phyloP scores from a whole-genome alignment of 371 early-diverging fungal species.

The Haplosporangium sp. region DNA sequence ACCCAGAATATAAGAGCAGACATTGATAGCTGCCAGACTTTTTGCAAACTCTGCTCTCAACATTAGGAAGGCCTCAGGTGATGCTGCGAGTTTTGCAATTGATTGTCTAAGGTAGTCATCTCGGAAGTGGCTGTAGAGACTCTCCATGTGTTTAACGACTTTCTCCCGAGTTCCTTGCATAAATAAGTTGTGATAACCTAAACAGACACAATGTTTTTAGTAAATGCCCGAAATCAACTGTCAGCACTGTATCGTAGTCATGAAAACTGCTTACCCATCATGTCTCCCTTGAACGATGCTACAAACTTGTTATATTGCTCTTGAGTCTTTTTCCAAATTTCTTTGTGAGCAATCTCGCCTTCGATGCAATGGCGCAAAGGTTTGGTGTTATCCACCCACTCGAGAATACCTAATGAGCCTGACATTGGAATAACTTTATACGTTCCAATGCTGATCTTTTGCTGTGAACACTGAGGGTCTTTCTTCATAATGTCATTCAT shows the following conservation, averaged over 20 bases:
- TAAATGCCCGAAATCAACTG: neutral
- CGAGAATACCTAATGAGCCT: conserved; percentile 92
- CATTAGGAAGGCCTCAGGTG: conserved; percentile 77
- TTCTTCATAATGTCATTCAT: conserved; percentile 78
- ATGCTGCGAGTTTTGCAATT: conserved; percentile 62
- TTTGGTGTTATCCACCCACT: conserved; percentile 95
- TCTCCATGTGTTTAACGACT: conserved; percentile 59
- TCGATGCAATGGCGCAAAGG: conserved; percentile 71
- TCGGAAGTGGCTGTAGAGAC: conserved; percentile 44
- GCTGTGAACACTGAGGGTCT: conserved; percentile 66
- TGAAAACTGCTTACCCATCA: conserved; percentile 56
- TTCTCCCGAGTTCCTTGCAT: conserved; percentile 59
- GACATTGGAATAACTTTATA: conserved; percentile 97
- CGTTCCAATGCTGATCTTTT: conserved; percentile 76
- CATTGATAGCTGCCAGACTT: conserved; percentile 91
- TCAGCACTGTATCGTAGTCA: neutral
- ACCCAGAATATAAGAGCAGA: conserved; percentile 97
- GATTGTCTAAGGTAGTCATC: conserved; percentile 70
- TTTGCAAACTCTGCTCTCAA: conserved; percentile 81
- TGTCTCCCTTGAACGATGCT: conserved; percentile 58
- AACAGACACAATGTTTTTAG: neutral
- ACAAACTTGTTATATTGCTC: conserved; percentile 57
- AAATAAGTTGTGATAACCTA: conserved; percentile 68
- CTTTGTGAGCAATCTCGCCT: conserved; percentile 46
- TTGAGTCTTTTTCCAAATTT: conserved; percentile 33